These are phyloP conservation scores for Rhizopogon sp. DNA, from an alignment of 768 basidiomycete species.

Conservation along the genomic window DNA sequence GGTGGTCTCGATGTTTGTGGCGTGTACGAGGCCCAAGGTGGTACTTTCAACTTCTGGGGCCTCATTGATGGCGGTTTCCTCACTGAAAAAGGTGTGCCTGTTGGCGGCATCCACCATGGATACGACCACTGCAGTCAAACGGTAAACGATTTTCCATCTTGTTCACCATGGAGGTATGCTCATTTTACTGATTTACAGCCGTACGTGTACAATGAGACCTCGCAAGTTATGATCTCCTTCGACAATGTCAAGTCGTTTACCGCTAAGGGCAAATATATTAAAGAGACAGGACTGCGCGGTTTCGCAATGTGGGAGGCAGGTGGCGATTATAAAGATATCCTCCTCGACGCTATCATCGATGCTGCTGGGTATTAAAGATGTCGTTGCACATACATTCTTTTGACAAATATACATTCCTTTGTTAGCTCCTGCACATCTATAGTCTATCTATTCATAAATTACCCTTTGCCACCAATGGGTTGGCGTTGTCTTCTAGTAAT, in stretches of 20 bases:
- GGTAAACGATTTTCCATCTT: conserved; percentile 30
- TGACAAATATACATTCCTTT: conserved; percentile 20
- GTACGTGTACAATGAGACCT: conserved; percentile 54
- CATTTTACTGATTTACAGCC: conserved; percentile 39
- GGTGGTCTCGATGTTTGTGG: conserved; percentile 55
- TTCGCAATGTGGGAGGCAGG: conserved; percentile 73
- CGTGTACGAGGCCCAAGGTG: conserved; percentile 37
- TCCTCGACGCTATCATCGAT: conserved; percentile 52
- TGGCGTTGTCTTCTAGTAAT: not conserved
- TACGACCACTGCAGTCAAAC: conserved; percentile 71
- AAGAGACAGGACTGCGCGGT: conserved; percentile 47
- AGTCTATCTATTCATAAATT: conserved; percentile 8
- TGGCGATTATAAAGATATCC: conserved; percentile 55
- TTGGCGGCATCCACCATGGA: conserved; percentile 44
- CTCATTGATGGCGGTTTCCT: conserved; percentile 55
- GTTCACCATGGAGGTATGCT: not conserved
- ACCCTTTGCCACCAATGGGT: not conserved
- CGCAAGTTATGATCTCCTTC: conserved; percentile 58
- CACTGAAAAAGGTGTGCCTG: conserved; percentile 20
- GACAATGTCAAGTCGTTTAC: conserved; percentile 56
- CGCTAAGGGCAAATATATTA: conserved; percentile 60
- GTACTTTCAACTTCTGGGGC: conserved; percentile 56
- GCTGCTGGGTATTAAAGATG: conserved; percentile 41
- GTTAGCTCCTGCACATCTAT: not conserved
- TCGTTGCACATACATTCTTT: conserved; percentile 42